Evolutionary conservation across 345 rosid genomes (phyloP).

Genomic region (Bruguiera gymnorhiza): DNA sequence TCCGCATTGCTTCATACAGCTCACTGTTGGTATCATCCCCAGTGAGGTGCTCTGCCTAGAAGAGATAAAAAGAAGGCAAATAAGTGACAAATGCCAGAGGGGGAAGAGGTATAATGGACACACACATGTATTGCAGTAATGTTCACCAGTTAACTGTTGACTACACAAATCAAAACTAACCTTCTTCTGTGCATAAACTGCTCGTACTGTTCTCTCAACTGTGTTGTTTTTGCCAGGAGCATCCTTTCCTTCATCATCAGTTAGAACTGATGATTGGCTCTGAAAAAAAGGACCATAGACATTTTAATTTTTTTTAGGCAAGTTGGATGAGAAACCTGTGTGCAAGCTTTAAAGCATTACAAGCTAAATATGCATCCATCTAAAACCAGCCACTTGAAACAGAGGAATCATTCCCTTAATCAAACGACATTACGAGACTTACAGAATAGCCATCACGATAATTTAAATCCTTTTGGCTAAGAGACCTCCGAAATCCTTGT

Average conservation of each 20-base stretch:
- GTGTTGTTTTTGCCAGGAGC: conserved; percentile 38
- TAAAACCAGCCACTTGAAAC: background rate
- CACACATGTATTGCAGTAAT: background rate
- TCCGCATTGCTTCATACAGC: conserved; percentile 57
- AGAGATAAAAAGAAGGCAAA: conserved; percentile 7
- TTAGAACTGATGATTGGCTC: conserved; percentile 85
- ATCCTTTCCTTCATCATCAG: conserved; percentile 84
- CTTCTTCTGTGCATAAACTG: conserved; percentile 75
- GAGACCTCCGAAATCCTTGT: conserved; percentile 57
- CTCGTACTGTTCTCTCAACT: conserved; percentile 57
- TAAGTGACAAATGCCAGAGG: conserved; percentile 15
- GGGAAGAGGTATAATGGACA: background rate
- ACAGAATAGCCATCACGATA: conserved; percentile 79
- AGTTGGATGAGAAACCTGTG: background rate
- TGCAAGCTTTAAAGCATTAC: background rate
- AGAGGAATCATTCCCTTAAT: background rate
- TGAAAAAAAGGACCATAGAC: conserved; percentile 29
- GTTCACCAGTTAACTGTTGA: conserved; percentile 2
- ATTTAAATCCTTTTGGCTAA: conserved; percentile 68
- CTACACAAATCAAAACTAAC: conserved; percentile 36
- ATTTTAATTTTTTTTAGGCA: background rate
- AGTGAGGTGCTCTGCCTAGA: conserved; percentile 48
- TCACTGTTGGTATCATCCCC: conserved; percentile 43
- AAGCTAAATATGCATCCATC: background rate
- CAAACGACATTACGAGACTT: conserved; percentile 25